Conservation (phyloP, 2,329 filamentous ascomycete species). For the Talaromyces sp. region DNA sequence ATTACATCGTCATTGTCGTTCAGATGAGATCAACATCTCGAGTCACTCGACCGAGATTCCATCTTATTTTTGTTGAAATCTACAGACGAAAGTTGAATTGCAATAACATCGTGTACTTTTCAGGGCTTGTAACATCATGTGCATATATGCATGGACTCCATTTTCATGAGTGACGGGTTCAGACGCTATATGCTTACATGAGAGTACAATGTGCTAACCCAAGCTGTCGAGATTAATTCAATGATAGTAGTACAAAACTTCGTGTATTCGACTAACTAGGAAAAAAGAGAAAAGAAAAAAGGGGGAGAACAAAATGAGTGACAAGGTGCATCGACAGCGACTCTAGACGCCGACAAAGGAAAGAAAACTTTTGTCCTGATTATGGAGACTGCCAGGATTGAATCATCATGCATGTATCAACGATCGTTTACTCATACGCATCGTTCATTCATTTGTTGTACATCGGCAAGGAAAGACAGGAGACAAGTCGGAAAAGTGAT, state of each 20-base stretch:
- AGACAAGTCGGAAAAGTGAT: neutral
- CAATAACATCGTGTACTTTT: neutral
- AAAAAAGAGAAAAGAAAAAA: neutral
- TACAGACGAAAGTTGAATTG: neutral
- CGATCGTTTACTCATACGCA: slow-evolving; percentile 6
- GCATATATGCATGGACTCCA: neutral
- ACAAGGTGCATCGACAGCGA: neutral
- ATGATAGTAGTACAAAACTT: neutral
- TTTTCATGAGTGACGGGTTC: neutral
- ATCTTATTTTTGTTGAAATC: neutral
- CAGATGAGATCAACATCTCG: neutral
- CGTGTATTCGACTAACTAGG: neutral
- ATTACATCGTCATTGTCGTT: neutral
- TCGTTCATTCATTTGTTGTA: neutral
- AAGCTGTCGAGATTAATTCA: neutral
- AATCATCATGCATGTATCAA: slow-evolving; percentile 4
- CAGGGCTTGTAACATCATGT: slow-evolving; percentile 9
- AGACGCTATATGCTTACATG: neutral
- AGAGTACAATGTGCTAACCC: neutral
- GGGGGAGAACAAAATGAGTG: too few species aligned
- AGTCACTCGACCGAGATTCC: neutral
- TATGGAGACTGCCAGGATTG: neutral
- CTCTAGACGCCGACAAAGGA: slow-evolving; percentile 1
- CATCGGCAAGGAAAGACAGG: neutral
- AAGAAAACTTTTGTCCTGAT: neutral